These are phyloP conservation scores for Vitis labrusca DNA, from an alignment of 164 flowering plant genomes.

Conservation along the genomic window DNA sequence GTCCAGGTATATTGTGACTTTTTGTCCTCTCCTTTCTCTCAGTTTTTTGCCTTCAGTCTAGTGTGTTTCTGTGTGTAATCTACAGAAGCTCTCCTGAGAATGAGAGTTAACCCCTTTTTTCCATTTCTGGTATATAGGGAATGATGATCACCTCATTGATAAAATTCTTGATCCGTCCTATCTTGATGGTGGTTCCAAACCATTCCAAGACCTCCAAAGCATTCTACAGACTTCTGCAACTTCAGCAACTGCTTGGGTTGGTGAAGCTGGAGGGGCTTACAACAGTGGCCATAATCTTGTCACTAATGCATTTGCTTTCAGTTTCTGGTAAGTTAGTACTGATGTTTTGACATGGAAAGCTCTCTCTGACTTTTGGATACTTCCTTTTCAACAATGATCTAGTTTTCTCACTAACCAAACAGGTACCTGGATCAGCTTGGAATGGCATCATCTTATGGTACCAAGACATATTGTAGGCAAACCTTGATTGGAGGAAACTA, in stretches of 20 bases:
- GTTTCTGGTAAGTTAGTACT: slow-evolving; percentile 37
- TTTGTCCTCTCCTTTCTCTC: no score
- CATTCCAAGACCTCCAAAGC: slow-evolving; percentile 27
- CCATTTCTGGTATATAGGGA: slow-evolving; percentile 20
- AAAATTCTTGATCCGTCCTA: slow-evolving; percentile 36
- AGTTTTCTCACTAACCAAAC: neutral
- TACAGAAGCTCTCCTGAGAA: neutral
- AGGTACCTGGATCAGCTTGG: slow-evolving; percentile 65
- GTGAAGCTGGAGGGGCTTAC: slow-evolving; percentile 53
- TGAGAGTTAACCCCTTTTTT: no score
- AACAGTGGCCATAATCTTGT: slow-evolving; percentile 42
- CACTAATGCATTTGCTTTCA: slow-evolving; percentile 37
- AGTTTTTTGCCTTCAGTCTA: no score
- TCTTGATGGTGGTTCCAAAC: slow-evolving; percentile 26
- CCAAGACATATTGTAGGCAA: slow-evolving; percentile 53
- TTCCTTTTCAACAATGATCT: slow-evolving; percentile 6
- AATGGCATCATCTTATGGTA: slow-evolving; percentile 34
- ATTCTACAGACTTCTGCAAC: slow-evolving; percentile 22
- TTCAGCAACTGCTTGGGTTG: slow-evolving; percentile 47
- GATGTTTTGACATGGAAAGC: neutral
- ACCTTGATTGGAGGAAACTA: slow-evolving; percentile 53
- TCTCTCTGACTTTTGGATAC: neutral
- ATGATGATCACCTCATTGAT: slow-evolving; percentile 33
- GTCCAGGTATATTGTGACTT: slow-evolving; percentile 30
- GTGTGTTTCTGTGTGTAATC: neutral